Evolutionary conservation across 768 basidiomycete genomes (phyloP).

Genomic region (Sporobolomyces roseus): DNA sequence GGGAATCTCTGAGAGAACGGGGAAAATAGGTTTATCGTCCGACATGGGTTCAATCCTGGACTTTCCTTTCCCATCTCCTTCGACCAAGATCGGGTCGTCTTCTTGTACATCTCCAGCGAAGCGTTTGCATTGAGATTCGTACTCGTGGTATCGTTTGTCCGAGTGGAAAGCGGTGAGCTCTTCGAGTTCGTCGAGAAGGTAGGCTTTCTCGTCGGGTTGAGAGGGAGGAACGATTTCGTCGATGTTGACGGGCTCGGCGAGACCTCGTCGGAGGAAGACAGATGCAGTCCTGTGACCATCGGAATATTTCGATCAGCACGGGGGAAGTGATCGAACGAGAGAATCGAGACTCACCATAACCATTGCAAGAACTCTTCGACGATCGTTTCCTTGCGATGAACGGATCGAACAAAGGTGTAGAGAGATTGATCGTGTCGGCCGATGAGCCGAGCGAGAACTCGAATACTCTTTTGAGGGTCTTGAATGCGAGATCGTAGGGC

Average conservation of each 20-base stretch:
- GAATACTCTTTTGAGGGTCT: slow-evolving; percentile 40
- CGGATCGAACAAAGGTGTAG: slow-evolving; percentile 27
- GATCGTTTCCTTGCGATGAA: slow-evolving; percentile 32
- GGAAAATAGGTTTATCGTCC: slow-evolving; percentile 11
- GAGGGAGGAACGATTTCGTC: slow-evolving; percentile 27
- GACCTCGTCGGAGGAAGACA: slow-evolving; percentile 34
- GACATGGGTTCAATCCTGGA: slow-evolving; percentile 8
- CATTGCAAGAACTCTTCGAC: slow-evolving; percentile 39
- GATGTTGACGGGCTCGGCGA: slow-evolving; percentile 32
- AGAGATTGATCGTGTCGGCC: slow-evolving; percentile 24
- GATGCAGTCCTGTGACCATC: slow-evolving; percentile 20
- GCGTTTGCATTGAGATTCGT: slow-evolving; percentile 3
- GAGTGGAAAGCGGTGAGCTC: slow-evolving; percentile 25
- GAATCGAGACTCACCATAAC: slow-evolving; percentile 12
- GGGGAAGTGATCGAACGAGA: no score
- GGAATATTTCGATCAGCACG: background rate
- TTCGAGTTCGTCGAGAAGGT: slow-evolving; percentile 36
- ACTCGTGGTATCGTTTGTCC: slow-evolving; percentile 17
- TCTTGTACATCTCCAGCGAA: slow-evolving; percentile 34
- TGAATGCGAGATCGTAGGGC: slow-evolving; percentile 28
- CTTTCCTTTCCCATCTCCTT: slow-evolving; percentile 27
- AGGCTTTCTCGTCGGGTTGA: slow-evolving; percentile 14
- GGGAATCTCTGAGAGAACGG: slow-evolving; percentile 15
- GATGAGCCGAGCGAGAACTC: slow-evolving; percentile 32
- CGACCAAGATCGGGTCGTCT: slow-evolving; percentile 35